Base-by-base conservation (phyloP, 2,329 filamentous ascomycete species). In the Aspergillus awamori region DNA sequence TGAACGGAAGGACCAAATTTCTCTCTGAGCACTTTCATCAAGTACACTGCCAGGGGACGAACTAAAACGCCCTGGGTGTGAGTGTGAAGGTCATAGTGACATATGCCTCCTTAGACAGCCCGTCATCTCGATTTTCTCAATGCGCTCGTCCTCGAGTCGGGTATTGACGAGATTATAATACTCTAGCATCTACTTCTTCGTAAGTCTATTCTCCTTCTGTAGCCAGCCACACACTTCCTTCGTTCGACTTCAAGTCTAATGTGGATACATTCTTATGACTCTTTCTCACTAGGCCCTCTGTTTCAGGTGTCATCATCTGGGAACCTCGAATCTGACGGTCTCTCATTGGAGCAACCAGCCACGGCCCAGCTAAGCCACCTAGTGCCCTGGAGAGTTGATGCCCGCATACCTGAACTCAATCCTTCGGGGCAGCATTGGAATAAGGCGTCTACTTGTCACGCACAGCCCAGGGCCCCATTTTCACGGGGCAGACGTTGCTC, bases 351-450 rank as follows among this genome's bases (percentile, higher is more conserved):
- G 26, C 26, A 8, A 51, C 47, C n/a, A 51, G 47, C 47, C 47
- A 51, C 41, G 17, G 13, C 47, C 28, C 47, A 33, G 47, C 47
- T 51, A 51, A 51, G 47, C 47, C 47, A 51, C 47, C 47, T n/a
- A 20, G 17, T 45, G 41, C 24, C 47, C 47, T 30, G n/a, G 30
- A 28, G 10, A 28, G 15, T 51, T 28, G n/a, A 33, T 51, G 47
- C 47, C 47, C 47, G 26, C 26, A 51, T 30, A 51, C 47, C 47
- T 51, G 47, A 51, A 51, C 47, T 51, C n/a, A 51, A 51, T 51
- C 47, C 47, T 51, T 51, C 47, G 24, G 26, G 26, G 15, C 26
- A 45, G 41, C 22, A 20, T n/a, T 45, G 41, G 41, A 10, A 45
- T 24, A 45, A 45, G 41, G n/a, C 47, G 17, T 28, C 47, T 51